Evolutionary conservation across 768 basidiomycete genomes (phyloP).

Genomic region (Strobilomyces confusus): DNA sequence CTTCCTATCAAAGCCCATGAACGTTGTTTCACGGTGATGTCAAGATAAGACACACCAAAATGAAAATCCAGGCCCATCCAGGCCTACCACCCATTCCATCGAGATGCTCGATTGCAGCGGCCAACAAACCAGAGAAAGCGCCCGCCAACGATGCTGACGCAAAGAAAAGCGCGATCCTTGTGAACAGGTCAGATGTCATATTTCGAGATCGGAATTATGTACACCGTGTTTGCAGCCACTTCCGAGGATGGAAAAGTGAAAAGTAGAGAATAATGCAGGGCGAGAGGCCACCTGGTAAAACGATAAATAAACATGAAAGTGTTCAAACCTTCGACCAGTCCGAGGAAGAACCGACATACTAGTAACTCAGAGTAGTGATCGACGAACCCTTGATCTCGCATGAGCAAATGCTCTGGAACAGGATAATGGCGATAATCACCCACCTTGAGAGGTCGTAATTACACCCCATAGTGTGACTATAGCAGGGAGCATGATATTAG

Average conservation of each 20-base stretch:
- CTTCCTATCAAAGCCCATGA: conserved; percentile 37
- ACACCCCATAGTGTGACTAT: background rate
- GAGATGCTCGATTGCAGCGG: conserved; percentile 54
- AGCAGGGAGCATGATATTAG: conserved; percentile 1
- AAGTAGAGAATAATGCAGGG: conserved; percentile 56
- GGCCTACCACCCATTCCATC: conserved; percentile 46
- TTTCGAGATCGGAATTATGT: background rate
- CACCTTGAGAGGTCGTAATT: background rate
- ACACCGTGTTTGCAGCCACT: conserved; percentile 22
- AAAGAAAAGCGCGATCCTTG: conserved; percentile 37
- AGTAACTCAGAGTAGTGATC: conserved; percentile 50
- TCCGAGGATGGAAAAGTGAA: conserved; percentile 43
- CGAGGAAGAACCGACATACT: conserved; percentile 46
- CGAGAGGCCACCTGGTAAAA: conserved; percentile 46
- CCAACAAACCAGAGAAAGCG: conserved; percentile 61
- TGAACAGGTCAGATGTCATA: conserved; percentile 1
- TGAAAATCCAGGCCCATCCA: conserved; percentile 61
- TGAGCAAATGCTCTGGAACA: background rate
- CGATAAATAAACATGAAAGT: conserved; percentile 1
- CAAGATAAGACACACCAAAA: conserved; percentile 33
- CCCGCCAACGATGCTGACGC: conserved; percentile 48
- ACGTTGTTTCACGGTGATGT: background rate
- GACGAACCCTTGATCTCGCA: conserved; percentile 36
- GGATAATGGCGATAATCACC: background rate
- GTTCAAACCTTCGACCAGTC: conserved; percentile 56